Conservation (phyloP, 345 rosid genomes). For the Pugionium cornutum region DNA sequence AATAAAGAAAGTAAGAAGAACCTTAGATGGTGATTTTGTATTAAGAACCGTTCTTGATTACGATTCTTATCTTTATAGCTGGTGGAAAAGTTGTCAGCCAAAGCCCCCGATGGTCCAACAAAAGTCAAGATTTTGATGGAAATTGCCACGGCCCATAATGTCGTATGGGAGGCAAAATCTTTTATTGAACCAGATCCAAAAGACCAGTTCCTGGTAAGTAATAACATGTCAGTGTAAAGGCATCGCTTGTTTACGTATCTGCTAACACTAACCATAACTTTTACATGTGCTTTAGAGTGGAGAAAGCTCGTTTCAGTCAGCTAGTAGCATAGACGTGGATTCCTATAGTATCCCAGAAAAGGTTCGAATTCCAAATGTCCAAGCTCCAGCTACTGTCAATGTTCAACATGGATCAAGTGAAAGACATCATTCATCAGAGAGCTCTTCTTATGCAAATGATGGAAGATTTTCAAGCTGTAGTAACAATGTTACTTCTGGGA, state of each 20-base stretch:
- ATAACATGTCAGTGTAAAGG: neutral
- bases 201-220: slow-evolving; percentile 45
- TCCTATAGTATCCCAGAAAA: slow-evolving; percentile 45
- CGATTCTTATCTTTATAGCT: slow-evolving; percentile 47
- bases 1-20: neutral
- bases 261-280: neutral
- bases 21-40: neutral
- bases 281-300: slow-evolving; percentile 53
- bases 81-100: slow-evolving; percentile 77
- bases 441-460: slow-evolving; percentile 36
- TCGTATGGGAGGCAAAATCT: slow-evolving; percentile 73
- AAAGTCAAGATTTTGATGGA: slow-evolving; percentile 71
- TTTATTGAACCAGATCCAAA: slow-evolving; percentile 62
- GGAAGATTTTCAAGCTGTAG: slow-evolving; percentile 41
- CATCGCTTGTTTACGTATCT: neutral
- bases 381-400: slow-evolving; percentile 36
- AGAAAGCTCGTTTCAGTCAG: slow-evolving; percentile 50
- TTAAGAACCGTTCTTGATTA: neutral
- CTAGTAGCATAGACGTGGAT: slow-evolving; percentile 38
- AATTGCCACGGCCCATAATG: slow-evolving; percentile 74
- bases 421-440: slow-evolving; percentile 35
- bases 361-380: slow-evolving; percentile 44
- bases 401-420: slow-evolving; percentile 42
- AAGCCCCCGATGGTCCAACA: slow-evolving; percentile 83
- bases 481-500: slow-evolving; percentile 41